These are phyloP conservation scores for Paspalum vaginatum DNA, from an alignment of 176 grass and related monocot genomes.

Conservation along the genomic window DNA sequence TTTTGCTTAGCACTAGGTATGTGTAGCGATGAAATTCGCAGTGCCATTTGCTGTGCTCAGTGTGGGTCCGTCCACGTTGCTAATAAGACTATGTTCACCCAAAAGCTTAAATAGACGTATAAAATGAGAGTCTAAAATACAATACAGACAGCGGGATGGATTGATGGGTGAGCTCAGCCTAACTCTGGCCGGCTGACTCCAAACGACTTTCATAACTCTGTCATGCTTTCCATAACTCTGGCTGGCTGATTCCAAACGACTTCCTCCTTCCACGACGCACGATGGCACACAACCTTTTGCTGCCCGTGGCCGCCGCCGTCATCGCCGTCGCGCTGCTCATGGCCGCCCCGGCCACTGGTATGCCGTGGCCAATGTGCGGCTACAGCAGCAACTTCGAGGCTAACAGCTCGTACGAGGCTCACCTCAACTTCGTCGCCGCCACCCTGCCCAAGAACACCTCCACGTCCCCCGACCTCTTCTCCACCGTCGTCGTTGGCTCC, in stretches of 20 bases:
- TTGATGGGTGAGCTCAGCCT: too few relatives aligned
- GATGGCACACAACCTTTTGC: not conserved
- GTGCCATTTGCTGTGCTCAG: too few relatives aligned
- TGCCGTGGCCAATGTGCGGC: constrained; percentile 37
- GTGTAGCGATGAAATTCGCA: too few relatives aligned
- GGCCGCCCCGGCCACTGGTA: not conserved
- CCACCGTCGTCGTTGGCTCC: constrained; percentile 17
- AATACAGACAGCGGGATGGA: too few relatives aligned
- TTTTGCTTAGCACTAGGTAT: too few relatives aligned
- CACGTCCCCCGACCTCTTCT: constrained; percentile 23
- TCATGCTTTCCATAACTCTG: not conserved
- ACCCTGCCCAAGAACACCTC: constrained; percentile 37
- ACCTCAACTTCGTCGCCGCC: constrained; percentile 39
- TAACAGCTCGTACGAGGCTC: constrained; percentile 54
- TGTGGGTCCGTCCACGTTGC: too few relatives aligned
- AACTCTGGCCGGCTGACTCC: too few relatives aligned
- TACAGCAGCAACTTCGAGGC: constrained; percentile 9
- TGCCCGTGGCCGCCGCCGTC: not conserved
- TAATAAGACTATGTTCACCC: too few relatives aligned
- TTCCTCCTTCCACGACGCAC: not conserved
- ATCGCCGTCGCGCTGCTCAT: constrained; percentile 20
- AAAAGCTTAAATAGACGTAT: too few relatives aligned
- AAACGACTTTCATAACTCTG: too few relatives aligned
- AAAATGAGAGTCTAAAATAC: too few relatives aligned
- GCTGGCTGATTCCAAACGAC: not conserved